These are phyloP conservation scores for Euphorbia schlechtendalii DNA, from an alignment of 441 rosid species.

Conservation along the genomic window DNA sequence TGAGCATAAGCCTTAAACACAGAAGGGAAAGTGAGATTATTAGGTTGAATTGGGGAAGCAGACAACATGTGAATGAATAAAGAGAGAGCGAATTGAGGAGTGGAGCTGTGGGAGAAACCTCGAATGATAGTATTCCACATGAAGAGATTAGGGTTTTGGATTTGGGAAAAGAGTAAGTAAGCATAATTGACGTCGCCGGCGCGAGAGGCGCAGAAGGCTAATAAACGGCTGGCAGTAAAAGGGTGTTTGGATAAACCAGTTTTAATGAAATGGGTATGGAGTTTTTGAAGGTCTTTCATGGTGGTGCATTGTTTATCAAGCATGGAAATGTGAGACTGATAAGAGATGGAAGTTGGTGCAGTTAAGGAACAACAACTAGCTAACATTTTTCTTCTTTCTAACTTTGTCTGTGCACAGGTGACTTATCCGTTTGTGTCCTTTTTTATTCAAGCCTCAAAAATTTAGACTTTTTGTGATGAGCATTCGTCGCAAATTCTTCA, in stretches of 20 bases:
- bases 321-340: slow-evolving; percentile 38
- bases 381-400: slow-evolving; percentile 20
- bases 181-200: slow-evolving; percentile 69
- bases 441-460: too few species aligned
- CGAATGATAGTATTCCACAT: slow-evolving; percentile 74
- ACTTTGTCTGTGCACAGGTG: not conserved
- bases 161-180: slow-evolving; percentile 44
- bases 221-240: slow-evolving; percentile 56
- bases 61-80: slow-evolving; percentile 52
- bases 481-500: too few species aligned
- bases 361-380: slow-evolving; percentile 20
- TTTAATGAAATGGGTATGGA: slow-evolving; percentile 71
- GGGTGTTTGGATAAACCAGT: slow-evolving; percentile 48
- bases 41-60: slow-evolving; percentile 40
- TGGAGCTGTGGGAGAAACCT: slow-evolving; percentile 61
- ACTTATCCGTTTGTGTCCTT: slow-evolving; percentile 14
- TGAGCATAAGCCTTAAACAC: slow-evolving; percentile 65
- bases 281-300: slow-evolving; percentile 56
- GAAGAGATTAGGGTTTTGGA: slow-evolving; percentile 47
- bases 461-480: too few species aligned
- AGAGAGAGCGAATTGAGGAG: slow-evolving; percentile 46
- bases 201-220: slow-evolving; percentile 58
- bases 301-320: slow-evolving; percentile 42
- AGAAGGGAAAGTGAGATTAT: slow-evolving; percentile 68
- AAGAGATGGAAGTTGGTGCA: slow-evolving; percentile 28